Percentiles rank a stretch among this genome's conserved stretches.
Evolutionary conservation across 371 early-diverging fungal species (phyloP).

Genomic region (Chytridiales sp.): DNA sequence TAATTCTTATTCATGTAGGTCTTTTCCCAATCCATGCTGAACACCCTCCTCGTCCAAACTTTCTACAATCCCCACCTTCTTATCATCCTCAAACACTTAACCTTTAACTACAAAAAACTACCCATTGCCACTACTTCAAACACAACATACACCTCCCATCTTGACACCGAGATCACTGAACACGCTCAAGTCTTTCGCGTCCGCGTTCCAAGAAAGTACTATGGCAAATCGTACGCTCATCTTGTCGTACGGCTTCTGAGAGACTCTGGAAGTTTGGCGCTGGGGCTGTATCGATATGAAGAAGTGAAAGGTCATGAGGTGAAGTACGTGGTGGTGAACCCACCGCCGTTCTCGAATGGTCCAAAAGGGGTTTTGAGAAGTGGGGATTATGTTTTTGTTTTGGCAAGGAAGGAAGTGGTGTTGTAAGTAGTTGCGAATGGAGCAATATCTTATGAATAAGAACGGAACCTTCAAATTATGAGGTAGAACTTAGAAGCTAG

Average conservation of each 20-base stretch:
- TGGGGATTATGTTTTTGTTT: too few relatives aligned
- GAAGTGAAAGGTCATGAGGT: slow-evolving; percentile 16
- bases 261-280: slow-evolving; percentile 42
- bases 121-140: too few relatives aligned
- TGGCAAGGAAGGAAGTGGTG: too few relatives aligned
- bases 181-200: slow-evolving; percentile 42
- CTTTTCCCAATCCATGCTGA: slow-evolving; percentile 61
- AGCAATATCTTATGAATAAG: too few relatives aligned
- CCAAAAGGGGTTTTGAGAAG: too few relatives aligned
- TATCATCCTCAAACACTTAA: slow-evolving; percentile 48
- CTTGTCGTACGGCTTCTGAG: slow-evolving; percentile 45
- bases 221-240: slow-evolving; percentile 41
- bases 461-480: too few relatives aligned
- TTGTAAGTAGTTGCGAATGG: too few relatives aligned
- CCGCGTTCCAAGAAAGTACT: slow-evolving; percentile 34
- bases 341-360: too few relatives aligned
- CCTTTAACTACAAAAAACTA: slow-evolving; percentile 40
- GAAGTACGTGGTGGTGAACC: slow-evolving; percentile 45
- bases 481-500: too few relatives aligned
- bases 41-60: slow-evolving; percentile 65
- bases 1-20: too few relatives aligned
- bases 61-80: slow-evolving; percentile 60
- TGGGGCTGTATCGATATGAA: slow-evolving; percentile 58
- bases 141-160: slow-evolving; percentile 1
- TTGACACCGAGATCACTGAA: neutral